Base-by-base conservation (phyloP, 2,329 filamentous ascomycete species). In the Botrytis fragariae region DNA sequence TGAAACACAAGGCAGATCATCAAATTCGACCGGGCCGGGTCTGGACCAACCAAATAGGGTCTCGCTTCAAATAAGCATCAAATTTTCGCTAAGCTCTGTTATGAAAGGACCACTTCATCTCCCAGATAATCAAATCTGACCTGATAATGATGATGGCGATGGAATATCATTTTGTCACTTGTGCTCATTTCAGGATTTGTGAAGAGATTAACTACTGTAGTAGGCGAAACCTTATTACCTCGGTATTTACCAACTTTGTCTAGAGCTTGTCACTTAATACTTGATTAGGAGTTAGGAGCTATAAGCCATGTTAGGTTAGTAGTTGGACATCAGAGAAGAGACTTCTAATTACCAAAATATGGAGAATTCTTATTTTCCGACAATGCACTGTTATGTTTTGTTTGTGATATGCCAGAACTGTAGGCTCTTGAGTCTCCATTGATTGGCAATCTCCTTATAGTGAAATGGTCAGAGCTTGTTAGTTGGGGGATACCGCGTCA, bases 81-180 rank as follows among this genome's bases (percentile, higher is more conserved):
- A 45, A n/a, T 48, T 61, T 72, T 69, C 57, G 76, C 74, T 68
- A 73, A 29, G 25, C 74, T 77, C 76, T 74, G 74, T 65, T 75
- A 77, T 77, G 76, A 76, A 76, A 74, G 74, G 74, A 77, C 71
- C 76, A 73, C 29, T 73, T 75, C 75, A 68, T 74, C 72, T 74
- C 72, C 74, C 72, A 75, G 37, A 64, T 59, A 67, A 69, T 60
- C 61, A 71, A 72, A 69, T 69, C 60, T 57, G 39, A 60, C 54
- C 45, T 64, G 59, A 64, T 45, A 44, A 63, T 70, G 42, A 54
- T 70, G 65, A 70, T 71, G 61, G 63, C 32, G 60, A 72, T 25
- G 48, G 51, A 39, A 44, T 37, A 51, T n/a, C 10, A 39, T 67
- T 67, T 72, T 57, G 45, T 25, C 22, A 29, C 37, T 67, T 51